Percentiles rank a stretch among this genome's conserved stretches.
phyloP scores from a whole-genome alignment of 208 protist species.

The Crithidia bombi region DNA sequence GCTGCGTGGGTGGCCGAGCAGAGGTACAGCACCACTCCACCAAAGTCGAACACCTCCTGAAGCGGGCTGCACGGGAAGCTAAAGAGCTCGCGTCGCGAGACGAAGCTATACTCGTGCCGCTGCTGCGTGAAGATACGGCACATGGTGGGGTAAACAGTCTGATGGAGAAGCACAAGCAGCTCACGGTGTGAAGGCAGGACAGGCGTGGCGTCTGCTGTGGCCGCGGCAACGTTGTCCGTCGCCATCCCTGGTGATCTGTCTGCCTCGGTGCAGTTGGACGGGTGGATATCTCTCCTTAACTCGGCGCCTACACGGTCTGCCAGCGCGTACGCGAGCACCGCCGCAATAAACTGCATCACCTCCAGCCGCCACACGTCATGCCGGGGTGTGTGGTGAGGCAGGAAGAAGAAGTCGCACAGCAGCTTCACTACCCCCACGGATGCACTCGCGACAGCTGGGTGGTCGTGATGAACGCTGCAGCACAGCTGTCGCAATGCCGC shows the following conservation, averaged over 20 bases:
- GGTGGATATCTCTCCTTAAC: conserved; percentile 38
- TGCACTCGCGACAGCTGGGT: conserved; percentile 35
- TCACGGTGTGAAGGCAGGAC: neutral
- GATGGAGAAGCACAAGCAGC: conserved; percentile 55
- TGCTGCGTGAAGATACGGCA: conserved; percentile 50
- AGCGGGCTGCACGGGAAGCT: conserved; percentile 58
- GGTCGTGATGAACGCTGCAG: conserved; percentile 43
- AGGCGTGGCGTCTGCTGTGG: neutral
- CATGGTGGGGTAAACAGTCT: conserved; percentile 56
- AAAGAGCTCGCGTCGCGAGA: conserved; percentile 71
- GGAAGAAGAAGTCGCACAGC: conserved; percentile 62
- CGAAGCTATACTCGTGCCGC: conserved; percentile 67
- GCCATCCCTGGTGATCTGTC: neutral
- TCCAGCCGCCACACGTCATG: conserved; percentile 77
- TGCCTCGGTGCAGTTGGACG: neutral
- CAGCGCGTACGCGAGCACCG: conserved; percentile 48
- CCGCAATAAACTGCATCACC: conserved; percentile 52
- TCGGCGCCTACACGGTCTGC: conserved; percentile 43
- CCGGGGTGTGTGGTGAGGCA: conserved; percentile 42
- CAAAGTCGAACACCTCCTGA: conserved; percentile 69
- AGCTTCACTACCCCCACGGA: conserved; percentile 50
- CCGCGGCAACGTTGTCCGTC: neutral
- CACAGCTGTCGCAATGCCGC: conserved; percentile 50
- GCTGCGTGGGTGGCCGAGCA: conserved; percentile 43
- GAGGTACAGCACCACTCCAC: conserved; percentile 63